Evolutionary conservation across 805 yeast genomes (phyloP).

Genomic region (Saturnispora silvae): DNA sequence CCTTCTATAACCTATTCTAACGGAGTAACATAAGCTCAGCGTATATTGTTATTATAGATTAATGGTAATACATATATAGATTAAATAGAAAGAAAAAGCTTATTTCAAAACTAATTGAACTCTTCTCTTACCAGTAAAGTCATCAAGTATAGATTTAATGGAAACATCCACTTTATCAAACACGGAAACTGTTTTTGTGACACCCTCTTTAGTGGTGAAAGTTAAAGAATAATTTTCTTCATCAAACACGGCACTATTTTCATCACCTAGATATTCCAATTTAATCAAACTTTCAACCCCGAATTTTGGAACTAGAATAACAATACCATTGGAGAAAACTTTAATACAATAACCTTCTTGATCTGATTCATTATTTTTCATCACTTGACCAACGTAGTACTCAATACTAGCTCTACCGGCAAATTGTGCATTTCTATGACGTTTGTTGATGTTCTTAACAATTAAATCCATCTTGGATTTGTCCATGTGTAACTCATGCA

Average conservation of each 20-base stretch:
- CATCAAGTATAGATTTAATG: slow-evolving; percentile 75
- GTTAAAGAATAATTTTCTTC: slow-evolving; percentile 68
- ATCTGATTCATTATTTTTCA: slow-evolving; percentile 68
- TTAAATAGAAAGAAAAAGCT: neutral
- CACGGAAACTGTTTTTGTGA: slow-evolving; percentile 37
- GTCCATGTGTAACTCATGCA: slow-evolving; percentile 76
- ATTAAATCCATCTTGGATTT: slow-evolving; percentile 82
- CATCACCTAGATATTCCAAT: slow-evolving; percentile 63
- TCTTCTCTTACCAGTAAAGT: slow-evolving; percentile 83
- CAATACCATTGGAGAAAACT: slow-evolving; percentile 90
- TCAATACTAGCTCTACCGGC: slow-evolving; percentile 98
- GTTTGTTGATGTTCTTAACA: slow-evolving; percentile 78
- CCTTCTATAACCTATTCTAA: slow-evolving; percentile 5
- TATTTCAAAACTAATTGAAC: slow-evolving; percentile 61
- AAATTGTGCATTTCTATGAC: slow-evolving; percentile 96
- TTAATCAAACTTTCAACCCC: slow-evolving; percentile 93
- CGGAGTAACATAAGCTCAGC: too few species aligned
- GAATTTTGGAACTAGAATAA: slow-evolving; percentile 86
- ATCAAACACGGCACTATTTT: slow-evolving; percentile 51
- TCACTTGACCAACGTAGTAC: slow-evolving; percentile 95
- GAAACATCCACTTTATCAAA: slow-evolving; percentile 82
- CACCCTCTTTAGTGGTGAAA: slow-evolving; percentile 36
- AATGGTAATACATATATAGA: neutral
- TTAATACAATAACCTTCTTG: slow-evolving; percentile 89
- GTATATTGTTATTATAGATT: neutral